phyloP scores from a whole-genome alignment of 1,284 basidiomycete genomes.

The Afroboletus lepidellus region DNA sequence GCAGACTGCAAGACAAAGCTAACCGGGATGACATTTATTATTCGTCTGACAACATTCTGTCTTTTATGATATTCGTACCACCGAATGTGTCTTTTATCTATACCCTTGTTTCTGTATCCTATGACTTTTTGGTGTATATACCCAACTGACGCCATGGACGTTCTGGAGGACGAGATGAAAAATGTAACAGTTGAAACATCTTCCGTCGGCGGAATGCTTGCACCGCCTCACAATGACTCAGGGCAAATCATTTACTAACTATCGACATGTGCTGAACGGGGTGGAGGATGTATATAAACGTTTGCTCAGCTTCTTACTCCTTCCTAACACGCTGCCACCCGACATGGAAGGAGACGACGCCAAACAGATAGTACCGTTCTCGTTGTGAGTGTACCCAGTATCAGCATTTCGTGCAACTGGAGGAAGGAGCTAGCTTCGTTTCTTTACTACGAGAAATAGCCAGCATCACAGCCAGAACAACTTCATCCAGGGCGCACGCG shows the following conservation, averaged over 20 bases:
- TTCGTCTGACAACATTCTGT: background rate
- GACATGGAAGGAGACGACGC: conserved; percentile 32
- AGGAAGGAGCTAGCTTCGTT: conserved; percentile 39
- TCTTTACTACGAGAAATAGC: conserved; percentile 47
- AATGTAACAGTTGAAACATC: background rate
- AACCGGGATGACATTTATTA: background rate
- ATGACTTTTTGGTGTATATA: conserved; percentile 20
- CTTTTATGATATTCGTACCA: conserved; percentile 14
- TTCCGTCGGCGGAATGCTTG: too few relatives aligned
- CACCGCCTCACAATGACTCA: too few relatives aligned
- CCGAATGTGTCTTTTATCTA: conserved; percentile 21
- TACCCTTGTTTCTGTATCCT: conserved; percentile 25
- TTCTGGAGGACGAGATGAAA: background rate
- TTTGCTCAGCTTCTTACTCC: too few relatives aligned
- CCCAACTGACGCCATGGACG: conserved; percentile 12
- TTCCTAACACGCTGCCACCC: background rate
- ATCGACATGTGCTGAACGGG: too few relatives aligned
- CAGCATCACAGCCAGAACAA: conserved; percentile 29
- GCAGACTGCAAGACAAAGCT: conserved; percentile 31
- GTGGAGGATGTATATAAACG: too few relatives aligned
- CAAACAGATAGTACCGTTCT: conserved; percentile 39
- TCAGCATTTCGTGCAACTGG: conserved; percentile 2
- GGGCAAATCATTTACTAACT: background rate
- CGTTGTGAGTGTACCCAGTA: conserved; percentile 38
- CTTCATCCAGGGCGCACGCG: conserved; percentile 16